Base-by-base conservation (phyloP, 441 rosid genomes). In the Sinapis alba region DNA sequence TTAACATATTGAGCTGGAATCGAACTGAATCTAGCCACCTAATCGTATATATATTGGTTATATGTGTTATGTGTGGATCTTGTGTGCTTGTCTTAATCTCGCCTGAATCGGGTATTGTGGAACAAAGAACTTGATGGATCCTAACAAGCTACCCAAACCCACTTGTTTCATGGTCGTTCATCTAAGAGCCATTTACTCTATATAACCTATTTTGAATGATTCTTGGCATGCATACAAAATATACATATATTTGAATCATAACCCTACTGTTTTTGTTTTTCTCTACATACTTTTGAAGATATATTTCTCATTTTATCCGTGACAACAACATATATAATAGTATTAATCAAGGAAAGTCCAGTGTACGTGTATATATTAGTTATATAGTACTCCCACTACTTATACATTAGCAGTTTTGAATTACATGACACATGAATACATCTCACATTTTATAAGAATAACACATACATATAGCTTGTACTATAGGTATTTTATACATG, bases 371-470 rank as follows among this genome's bases (percentile, higher is more conserved):
- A 47, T 47, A 16, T 16, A 5, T 47, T 47, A 15, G 21, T 2
- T 16, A 47, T 47, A 47, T 47, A 43, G 19, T 19, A 30, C 3
- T 16, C 19, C 27, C 54, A 30, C 62, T 27, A 16, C 59, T 10
- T 54, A 21, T 16, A 15, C 28, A 30, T 30, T 23, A 66, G 36
- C 53, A 38, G 8, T 24, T 38, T 38, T 58, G 19, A 69, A 16
- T n/a, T 15, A 30, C 41, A 10, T 30, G 38, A 12, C 57, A 24
- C 71, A 20, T 50, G 54, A 16, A 19, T 62, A 62, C 69, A 72
- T 62, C 27, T 26, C 9, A 53, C 15, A 23, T 30, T 0, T 23
- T 15, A 53, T 0, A 41, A 16, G 21, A 65, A 56, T 10, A 38
- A 63, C 51, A 23, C 19, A 30, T 3, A 41, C 54, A 15, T 15